A percentile compares a stretch with the other conserved stretches of the same genome.
These are phyloP conservation scores for Globisporangium mamillatum DNA, from an alignment of 352 stramenopile species.

Conservation along the genomic window DNA sequence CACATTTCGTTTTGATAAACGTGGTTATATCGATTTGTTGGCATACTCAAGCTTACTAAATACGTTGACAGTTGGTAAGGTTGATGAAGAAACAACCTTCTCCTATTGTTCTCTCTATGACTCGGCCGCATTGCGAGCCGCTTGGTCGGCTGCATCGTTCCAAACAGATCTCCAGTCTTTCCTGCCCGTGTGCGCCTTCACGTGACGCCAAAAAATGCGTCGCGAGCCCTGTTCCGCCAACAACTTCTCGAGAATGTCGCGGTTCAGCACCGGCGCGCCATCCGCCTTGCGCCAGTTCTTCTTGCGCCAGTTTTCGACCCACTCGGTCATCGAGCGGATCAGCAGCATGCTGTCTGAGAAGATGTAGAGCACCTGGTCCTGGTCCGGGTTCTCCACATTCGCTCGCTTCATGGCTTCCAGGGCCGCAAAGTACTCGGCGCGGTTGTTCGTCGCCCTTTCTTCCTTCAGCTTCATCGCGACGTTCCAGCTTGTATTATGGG, in stretches of 20 bases:
- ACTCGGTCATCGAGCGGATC: conserved; percentile 81
- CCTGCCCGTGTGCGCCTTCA: conserved; percentile 60
- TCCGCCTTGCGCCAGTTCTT: conserved; percentile 69
- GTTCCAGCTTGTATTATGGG: conserved; percentile 59
- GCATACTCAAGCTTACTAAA: not conserved
- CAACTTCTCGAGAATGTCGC: conserved; percentile 64
- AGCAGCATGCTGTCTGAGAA: conserved; percentile 78
- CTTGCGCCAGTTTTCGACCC: conserved; percentile 53
- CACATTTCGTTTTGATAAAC: not conserved
- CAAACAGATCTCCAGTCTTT: not conserved
- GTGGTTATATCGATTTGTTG: not conserved
- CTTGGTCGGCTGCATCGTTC: not conserved
- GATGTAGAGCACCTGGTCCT: conserved; percentile 47
- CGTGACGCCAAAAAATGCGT: conserved; percentile 57
- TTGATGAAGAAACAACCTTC: not conserved
- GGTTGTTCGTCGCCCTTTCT: conserved; percentile 31
- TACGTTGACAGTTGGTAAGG: not conserved
- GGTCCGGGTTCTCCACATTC: conserved; percentile 46
- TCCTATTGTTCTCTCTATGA: not conserved
- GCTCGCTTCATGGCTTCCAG: conserved; percentile 56
- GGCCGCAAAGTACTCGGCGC: conserved; percentile 29
- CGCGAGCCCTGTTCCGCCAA: conserved; percentile 37
- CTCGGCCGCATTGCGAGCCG: not conserved
- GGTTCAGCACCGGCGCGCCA: conserved; percentile 51
- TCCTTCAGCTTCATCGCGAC: conserved; percentile 51